Evolutionary conservation across 139 green algal genomes (phyloP), one percentile per base, ranked within the genome.

Genomic region (Chlamydomonas applanata): DNA sequence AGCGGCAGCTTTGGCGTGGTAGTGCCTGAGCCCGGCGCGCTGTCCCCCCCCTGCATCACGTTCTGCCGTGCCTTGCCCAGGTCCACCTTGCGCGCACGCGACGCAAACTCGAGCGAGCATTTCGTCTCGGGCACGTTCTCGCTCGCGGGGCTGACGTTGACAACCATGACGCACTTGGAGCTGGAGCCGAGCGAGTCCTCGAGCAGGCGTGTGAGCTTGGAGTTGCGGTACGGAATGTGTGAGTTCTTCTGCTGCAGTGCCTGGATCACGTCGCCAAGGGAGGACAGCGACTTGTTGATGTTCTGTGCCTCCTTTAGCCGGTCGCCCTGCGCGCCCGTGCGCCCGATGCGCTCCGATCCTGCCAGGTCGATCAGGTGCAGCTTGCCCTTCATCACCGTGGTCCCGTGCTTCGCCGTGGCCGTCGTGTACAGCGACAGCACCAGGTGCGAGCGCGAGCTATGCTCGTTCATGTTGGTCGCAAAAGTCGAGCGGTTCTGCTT

Each of bases 401-500:
- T 27, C 29, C 22, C 59, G 14, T 57, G 17, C 59, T 56, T 27
- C 66, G 52, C 1, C 25, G 40, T 60, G 22, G 36, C 77, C 65
- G 68, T 78, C 1, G 90, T 74, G 62, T 90, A 80, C 3, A 95
- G 33, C n/a, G 79, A 81, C 32, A 95, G 85, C 54, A 95, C 85
- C 72, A 91, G 81, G 80, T 95, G 90, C 19, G 80, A 89, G 14
- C 90, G 73, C 24, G n/a, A 66, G n/a, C 59, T 87, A 77, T 93
- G 88, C 73, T 92, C 87, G 56, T 95, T 95, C 89, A 95, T 92
- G 80, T 94, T 90, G 71, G 87, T 92, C 34, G 87, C 83, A 57
- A 84, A 87, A 1, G 82, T 87, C 44, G 76, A 85, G 66, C 83
- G 87, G 78, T 88, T 88, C 35, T 80, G 60, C 72, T 86, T 87